Percentiles rank a stretch among this genome's conserved stretches.
phyloP scores from a whole-genome alignment of 2,329 filamentous ascomycete genomes.

The Phialemonium atrogriseum region DNA sequence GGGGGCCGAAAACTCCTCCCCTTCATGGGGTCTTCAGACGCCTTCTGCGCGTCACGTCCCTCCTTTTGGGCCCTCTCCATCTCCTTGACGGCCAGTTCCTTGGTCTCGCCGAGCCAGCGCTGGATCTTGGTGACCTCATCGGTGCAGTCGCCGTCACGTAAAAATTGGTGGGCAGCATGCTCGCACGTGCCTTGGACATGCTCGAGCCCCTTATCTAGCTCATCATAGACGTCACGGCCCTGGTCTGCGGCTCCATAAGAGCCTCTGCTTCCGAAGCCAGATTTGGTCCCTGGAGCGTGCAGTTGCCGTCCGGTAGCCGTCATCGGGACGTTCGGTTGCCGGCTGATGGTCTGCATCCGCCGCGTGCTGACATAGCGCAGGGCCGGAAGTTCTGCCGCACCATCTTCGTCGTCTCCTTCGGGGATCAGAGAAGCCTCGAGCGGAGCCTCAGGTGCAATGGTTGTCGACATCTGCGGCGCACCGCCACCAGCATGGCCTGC shows the following conservation, averaged over 20 bases:
- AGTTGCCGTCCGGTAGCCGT: constrained; percentile 16
- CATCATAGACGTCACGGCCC: constrained; percentile 52
- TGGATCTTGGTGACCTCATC: constrained; percentile 65
- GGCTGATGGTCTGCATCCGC: constrained; percentile 23
- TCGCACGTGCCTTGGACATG: constrained; percentile 76
- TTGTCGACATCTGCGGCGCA: not conserved
- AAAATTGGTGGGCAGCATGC: constrained; percentile 77
- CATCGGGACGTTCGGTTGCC: constrained; percentile 15
- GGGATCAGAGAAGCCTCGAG: constrained; percentile 6
- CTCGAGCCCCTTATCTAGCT: constrained; percentile 71
- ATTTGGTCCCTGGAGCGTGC: constrained; percentile 14
- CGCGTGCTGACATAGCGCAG: constrained; percentile 29
- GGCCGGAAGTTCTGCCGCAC: constrained; percentile 21
- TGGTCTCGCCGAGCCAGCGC: constrained; percentile 54
- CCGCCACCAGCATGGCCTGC: too few relatives aligned
- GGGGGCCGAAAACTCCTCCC: constrained; percentile 42
- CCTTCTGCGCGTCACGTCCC: constrained; percentile 34
- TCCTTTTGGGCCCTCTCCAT: constrained; percentile 47
- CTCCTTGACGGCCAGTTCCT: constrained; percentile 52
- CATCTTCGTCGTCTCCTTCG: constrained; percentile 10
- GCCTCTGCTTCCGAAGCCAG: constrained; percentile 13
- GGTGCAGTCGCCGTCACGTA: constrained; percentile 81
- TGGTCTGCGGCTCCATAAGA: constrained; percentile 18
- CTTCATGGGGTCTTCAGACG: constrained; percentile 28
- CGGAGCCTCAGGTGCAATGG: constrained; percentile 1